These are phyloP conservation scores for Leishmania turanica DNA, from an alignment of 208 protist species.

Conservation along the genomic window DNA sequence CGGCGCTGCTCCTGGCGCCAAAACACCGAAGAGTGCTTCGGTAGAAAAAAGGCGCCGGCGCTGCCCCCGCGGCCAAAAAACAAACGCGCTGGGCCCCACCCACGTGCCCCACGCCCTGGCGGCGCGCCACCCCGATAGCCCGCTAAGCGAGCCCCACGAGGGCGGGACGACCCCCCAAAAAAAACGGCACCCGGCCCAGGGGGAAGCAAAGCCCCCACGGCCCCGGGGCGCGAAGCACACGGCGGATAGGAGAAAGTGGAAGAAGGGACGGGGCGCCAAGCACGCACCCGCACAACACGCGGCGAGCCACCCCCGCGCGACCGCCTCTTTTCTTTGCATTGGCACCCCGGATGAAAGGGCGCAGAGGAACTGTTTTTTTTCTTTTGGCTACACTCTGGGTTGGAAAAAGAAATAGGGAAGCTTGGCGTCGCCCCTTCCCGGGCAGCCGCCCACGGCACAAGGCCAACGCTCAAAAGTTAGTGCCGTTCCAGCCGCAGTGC, in stretches of 20 bases:
- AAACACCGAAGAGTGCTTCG: conserved; percentile 6
- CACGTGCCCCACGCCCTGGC: no score
- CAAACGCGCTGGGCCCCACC: no score
- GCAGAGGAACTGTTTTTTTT: neutral
- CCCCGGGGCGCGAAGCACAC: neutral
- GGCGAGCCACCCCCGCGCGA: neutral
- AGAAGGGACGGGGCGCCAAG: neutral
- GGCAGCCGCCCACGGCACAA: neutral
- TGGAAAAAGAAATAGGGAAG: neutral
- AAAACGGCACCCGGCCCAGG: neutral
- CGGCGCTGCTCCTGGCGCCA: conserved; percentile 17
- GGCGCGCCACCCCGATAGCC: no score
- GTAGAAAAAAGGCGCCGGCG: neutral
- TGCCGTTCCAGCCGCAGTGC: conserved; percentile 38
- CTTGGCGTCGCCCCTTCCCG: neutral
- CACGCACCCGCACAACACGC: neutral
- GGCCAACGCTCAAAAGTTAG: conserved; percentile 26
- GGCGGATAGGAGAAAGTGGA: neutral
- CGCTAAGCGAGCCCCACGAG: no score
- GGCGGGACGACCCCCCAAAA: no score
- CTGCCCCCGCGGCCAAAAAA: neutral
- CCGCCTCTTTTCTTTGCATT: neutral
- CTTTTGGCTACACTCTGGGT: neutral
- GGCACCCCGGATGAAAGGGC: neutral
- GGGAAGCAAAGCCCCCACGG: no score